Evolutionary conservation across 352 stramenopile species (phyloP), one percentile per base, ranked within the genome.

Genomic region (Phytopythium helicoides): DNA sequence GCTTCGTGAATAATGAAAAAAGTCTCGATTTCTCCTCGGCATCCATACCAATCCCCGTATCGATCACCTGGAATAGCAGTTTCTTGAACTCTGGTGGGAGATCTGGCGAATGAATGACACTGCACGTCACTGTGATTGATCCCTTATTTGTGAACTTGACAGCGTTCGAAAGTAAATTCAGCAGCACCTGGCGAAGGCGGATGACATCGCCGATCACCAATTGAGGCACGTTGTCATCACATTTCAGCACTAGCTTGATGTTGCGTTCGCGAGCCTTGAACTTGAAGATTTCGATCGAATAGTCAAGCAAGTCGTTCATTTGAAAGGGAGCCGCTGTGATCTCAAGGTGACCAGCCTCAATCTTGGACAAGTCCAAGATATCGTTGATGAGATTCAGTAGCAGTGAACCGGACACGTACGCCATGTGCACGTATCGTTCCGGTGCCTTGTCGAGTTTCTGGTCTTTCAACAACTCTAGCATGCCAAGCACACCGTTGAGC

Each of bases 321-420:
- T 90, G 68, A 51, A 96, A 96, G 0, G 81, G 81, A 0, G 89
- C 87, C 14, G 77, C 68, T 26, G 95, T 89, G 18, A 97, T 86
- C 47, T 96, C 86, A 26, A 97, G 64, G 42, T 97, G 86, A 0
- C 92, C 92, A 51, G 88, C 87, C 66, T 98, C 92, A 26, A 97
- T 92, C 64, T 97, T 98, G 19, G 83, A 96, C 59, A 96, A 78
- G 52, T 97, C 89, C 15, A 98, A 46, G 33, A 97, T 89, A 52
- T 97, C 89, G 47, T 96, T 96, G 58, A 97, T 96, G 31, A 98
- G 54, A 41, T 92, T 93, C 44, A 97, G 72, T 12, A 98, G 54
- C n/a, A 94, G 63, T 16, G 80, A 92, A 1, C 85, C 85, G 0
- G 81, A 92, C 10, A 92, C 82, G 54, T 92, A 92, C 9, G 82